Conservation (phyloP, 1,284 basidiomycete species). For the Lentinus polychrous region DNA sequence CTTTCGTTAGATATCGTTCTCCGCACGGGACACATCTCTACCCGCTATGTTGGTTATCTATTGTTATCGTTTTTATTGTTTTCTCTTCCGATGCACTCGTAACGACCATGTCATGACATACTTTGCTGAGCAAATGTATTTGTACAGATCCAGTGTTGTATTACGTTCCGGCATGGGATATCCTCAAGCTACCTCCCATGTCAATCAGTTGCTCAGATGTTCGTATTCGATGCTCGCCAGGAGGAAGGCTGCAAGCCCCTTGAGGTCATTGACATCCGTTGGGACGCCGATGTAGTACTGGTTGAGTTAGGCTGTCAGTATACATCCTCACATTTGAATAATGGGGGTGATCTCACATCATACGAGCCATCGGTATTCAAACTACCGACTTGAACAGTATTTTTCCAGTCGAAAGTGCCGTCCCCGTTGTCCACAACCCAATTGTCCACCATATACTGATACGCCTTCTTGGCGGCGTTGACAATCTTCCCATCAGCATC, state of each 20-base stretch:
- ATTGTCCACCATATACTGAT: slow-evolving; percentile 32
- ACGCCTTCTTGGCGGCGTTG: slow-evolving; percentile 33
- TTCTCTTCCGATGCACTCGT: neutral
- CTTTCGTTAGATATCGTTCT: neutral
- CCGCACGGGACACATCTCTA: neutral
- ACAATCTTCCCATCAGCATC: slow-evolving; percentile 34
- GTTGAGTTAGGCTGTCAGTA: neutral
- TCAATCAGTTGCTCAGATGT: neutral
- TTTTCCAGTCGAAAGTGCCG: slow-evolving; percentile 38
- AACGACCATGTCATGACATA: neutral
- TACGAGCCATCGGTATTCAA: slow-evolving; percentile 33
- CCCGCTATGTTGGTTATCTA: neutral
- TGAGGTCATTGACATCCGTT: slow-evolving; percentile 36
- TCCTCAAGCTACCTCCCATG: neutral
- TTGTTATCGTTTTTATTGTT: neutral
- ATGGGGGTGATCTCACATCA: slow-evolving; percentile 24
- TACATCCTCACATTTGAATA: slow-evolving; percentile 2
- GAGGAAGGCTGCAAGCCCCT: slow-evolving; percentile 39
- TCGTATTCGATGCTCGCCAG: slow-evolving; percentile 43
- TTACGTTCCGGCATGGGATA: neutral
- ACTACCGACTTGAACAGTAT: slow-evolving; percentile 40
- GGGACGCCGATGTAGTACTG: slow-evolving; percentile 38
- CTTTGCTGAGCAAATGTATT: neutral
- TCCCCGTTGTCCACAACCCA: slow-evolving; percentile 36
- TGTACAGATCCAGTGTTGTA: neutral